Base-by-base conservation (phyloP, 2,329 filamentous ascomycete genomes). In the Scortechinia acanthostroma region DNA sequence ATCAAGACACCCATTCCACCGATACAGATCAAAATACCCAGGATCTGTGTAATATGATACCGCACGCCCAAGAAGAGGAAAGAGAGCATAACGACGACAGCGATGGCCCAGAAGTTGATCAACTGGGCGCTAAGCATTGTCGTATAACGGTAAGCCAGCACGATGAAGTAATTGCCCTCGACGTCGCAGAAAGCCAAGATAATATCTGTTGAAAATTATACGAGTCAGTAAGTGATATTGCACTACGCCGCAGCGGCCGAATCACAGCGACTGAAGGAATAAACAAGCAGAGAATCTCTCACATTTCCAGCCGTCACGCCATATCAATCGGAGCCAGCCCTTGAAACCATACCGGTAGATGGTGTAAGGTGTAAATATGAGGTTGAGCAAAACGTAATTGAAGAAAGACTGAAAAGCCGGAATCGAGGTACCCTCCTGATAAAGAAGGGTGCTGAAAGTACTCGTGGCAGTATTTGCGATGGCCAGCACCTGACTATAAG, bases 61-160 rank as follows among this genome's bases (percentile, higher is more conserved):
- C 81, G 76, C 15, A 86, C 81, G 45, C 69, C 69, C 43, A 86
- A 69, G 57, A 84, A 70, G 50, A 76, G 49, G 58, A 81, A 76
- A 21, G 78, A 83, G 47, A 85, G 62, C 16, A 74, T 50, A 3
- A 85, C 77, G 4, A 86, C 81, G 13, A 84, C 69, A 21, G 80
- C 78, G 50, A 86, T 85, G 49, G 81, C 80, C 80, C 80, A 86
- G 69, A 85, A 85, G 62, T 83, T 83, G 61, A 86, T 83, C 33
- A 86, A 65, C 56, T 85, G 80, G 23, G 77, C 78, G 45, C 74
- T 80, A 16, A 85, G 70, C 53, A 86, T 82, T 28, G 76, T 85
- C 13, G 80, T 84, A 20, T 45, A 45, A 22, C 75, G 70, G 59
- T 84, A 86, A 3, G 80, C 81, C 4, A 83, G 70, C 43, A 86